A percentile compares a stretch with the other conserved stretches of the same genome.
Conservation (phyloP, 225 moss, liverwort and hornwort species). For the Asterella californica region DNA sequence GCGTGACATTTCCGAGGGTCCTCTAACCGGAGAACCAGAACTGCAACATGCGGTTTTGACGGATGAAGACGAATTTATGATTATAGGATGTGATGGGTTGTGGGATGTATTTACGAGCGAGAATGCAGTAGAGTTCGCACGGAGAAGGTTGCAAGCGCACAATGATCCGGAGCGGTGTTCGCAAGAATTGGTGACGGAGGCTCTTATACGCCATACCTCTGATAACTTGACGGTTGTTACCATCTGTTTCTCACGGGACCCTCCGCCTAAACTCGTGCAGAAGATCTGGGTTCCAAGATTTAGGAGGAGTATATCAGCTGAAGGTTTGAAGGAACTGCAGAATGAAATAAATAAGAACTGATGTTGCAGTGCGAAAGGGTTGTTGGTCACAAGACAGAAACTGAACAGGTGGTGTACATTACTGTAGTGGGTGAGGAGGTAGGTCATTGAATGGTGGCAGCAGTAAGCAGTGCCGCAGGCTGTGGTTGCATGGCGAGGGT, state of each 20-base stretch:
- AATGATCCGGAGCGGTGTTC: constrained; percentile 86
- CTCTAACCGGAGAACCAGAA: constrained; percentile 75
- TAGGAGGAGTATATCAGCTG: constrained; percentile 44
- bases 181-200: constrained; percentile 72
- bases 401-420: constrained; percentile 35
- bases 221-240: constrained; percentile 93
- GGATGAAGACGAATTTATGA: constrained; percentile 88
- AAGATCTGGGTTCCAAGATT: constrained; percentile 35
- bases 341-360: constrained; percentile 27
- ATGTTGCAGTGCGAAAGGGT: constrained; percentile 1
- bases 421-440: constrained; percentile 26
- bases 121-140: constrained; percentile 84
- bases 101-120: constrained; percentile 97
- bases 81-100: constrained; percentile 93
- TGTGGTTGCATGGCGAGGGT: constrained; percentile 24
- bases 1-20: constrained; percentile 6
- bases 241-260: constrained; percentile 66
- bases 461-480: constrained; percentile 21
- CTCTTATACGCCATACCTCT: constrained; percentile 61
- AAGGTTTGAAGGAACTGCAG: constrained; percentile 39
- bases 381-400: constrained; percentile 17
- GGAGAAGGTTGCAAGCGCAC: constrained; percentile 75
- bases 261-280: constrained; percentile 56
- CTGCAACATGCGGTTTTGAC: constrained; percentile 56
- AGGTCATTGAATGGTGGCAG: constrained; percentile 20